Base-by-base conservation (phyloP, 148 eudicot genomes). In the Silene uniflora region DNA sequence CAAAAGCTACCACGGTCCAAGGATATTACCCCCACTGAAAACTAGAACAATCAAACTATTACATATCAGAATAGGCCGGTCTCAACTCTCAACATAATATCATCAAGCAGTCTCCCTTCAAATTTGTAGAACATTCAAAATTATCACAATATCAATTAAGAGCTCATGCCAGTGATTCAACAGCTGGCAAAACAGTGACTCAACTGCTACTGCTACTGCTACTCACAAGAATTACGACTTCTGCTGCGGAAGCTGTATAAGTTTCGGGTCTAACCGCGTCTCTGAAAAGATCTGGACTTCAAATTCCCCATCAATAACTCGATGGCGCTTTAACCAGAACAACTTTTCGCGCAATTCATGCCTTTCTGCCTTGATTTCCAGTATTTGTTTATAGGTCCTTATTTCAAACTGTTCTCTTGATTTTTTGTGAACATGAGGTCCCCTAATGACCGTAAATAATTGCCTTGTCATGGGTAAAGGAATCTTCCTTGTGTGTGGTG, bases 281-380 rank as follows among this genome's bases (percentile, higher is more conserved):
- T 81, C 81, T 64, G 75, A 81, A 56, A 74, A 74, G 62, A 84
- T 81, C 73, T 68, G 81, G 67, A 84, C 76, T 78, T 84, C 86
- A 75, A 74, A 81, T 32, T 81, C 73, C 55, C 71, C 82, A 54
- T 80, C 82, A 63, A 84, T 17, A 8, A 84, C 69, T 74, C 84
- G 82, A 69, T 84, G 86, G 8, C 83, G 81, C 75, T 81, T 81
- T 29, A 84, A 63, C 86, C 84, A 84, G 68, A 84, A 84, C 72
- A 84, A 42, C 86, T 83, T 83, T 2, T 83, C 62, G 25, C 47
- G 79, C 70, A 83, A 77, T 75, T 83, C 81, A 77, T 83, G 81
- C 62, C 81, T 77, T 59, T 83, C 74, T 25, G 81, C 79, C 39
- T 83, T 35, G 25, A 80, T 80, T 54, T 77, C 81, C 42, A 83